Conservation (phyloP, 2,329 filamentous ascomycete genomes). For the Waltergamsia citrina region DNA sequence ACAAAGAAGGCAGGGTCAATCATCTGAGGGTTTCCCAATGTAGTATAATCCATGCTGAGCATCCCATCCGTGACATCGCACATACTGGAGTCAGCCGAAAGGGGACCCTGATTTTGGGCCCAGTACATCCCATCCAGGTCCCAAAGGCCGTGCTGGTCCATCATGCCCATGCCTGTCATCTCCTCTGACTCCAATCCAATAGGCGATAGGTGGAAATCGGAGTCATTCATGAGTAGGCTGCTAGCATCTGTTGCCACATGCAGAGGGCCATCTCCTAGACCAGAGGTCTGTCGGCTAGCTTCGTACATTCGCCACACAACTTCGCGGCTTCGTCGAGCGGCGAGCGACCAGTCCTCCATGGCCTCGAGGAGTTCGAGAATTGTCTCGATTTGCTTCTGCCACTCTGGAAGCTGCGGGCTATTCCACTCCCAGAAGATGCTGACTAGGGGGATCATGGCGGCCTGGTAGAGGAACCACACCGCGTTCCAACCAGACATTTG, state of each 20-base stretch:
- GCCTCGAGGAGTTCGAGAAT: conserved; percentile 51
- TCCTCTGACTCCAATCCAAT: conserved; percentile 41
- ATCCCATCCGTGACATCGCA: conserved; percentile 20
- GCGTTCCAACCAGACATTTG: conserved; percentile 76
- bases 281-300: conserved; percentile 30
- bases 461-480: conserved; percentile 75
- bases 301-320: conserved; percentile 57
- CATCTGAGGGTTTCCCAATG: conserved; percentile 24
- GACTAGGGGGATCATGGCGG: conserved; percentile 68
- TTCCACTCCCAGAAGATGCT: conserved; percentile 61
- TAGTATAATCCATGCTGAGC: conserved; percentile 25
- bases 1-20: conserved; percentile 34
- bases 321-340: conserved; percentile 52
- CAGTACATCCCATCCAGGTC: conserved; percentile 48
- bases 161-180: conserved; percentile 40
- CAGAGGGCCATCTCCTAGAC: background rate
- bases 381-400: conserved; percentile 48
- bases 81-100: conserved; percentile 9
- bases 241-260: conserved; percentile 13
- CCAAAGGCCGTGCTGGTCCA: conserved; percentile 45
- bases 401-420: conserved; percentile 36
- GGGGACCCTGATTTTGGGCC: conserved; percentile 19
- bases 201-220: conserved; percentile 38
- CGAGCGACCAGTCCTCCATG: conserved; percentile 56
- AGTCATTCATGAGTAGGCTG: conserved; percentile 23